These are phyloP conservation scores for Ciborinia camelliae DNA, from an alignment of 2,329 filamentous ascomycete genomes.

Conservation along the genomic window DNA sequence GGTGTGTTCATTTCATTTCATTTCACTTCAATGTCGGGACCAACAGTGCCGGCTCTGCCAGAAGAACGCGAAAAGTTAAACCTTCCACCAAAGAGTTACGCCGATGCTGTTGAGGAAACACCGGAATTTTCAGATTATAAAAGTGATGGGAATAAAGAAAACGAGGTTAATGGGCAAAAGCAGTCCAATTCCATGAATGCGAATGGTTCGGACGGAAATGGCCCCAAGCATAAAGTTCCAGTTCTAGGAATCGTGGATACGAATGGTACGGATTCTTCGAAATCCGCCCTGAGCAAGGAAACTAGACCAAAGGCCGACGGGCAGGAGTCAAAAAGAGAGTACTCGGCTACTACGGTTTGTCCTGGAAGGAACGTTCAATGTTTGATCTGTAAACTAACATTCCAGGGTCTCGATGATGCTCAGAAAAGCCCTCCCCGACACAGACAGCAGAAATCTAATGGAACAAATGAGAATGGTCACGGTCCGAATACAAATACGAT, in stretches of 20 bases:
- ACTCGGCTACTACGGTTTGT: conserved; percentile 32
- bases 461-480: conserved; percentile 21
- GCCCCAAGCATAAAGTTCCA: conserved; percentile 24
- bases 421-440: conserved; percentile 30
- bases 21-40: conserved; percentile 10
- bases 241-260: conserved; percentile 34
- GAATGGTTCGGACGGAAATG: conserved; percentile 4
- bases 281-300: conserved; percentile 21
- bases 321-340: conserved; percentile 32
- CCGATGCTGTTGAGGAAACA: conserved; percentile 36
- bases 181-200: conserved; percentile 20
- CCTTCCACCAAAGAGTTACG: conserved; percentile 42
- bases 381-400: conserved; percentile 16
- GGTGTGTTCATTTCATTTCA: not conserved
- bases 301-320: conserved; percentile 26
- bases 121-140: conserved; percentile 18
- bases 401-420: conserved; percentile 35
- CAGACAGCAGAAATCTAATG: conserved; percentile 31
- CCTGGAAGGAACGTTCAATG: not conserved
- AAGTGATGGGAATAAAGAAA: conserved; percentile 13
- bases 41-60: conserved; percentile 35
- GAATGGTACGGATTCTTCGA: conserved; percentile 20
- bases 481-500: conserved; percentile 13
- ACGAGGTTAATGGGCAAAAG: not conserved
- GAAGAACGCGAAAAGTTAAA: conserved; percentile 36